These are phyloP conservation scores for Calonectria honghensis DNA, from an alignment of 2,329 filamentous ascomycete genomes.

Conservation along the genomic window DNA sequence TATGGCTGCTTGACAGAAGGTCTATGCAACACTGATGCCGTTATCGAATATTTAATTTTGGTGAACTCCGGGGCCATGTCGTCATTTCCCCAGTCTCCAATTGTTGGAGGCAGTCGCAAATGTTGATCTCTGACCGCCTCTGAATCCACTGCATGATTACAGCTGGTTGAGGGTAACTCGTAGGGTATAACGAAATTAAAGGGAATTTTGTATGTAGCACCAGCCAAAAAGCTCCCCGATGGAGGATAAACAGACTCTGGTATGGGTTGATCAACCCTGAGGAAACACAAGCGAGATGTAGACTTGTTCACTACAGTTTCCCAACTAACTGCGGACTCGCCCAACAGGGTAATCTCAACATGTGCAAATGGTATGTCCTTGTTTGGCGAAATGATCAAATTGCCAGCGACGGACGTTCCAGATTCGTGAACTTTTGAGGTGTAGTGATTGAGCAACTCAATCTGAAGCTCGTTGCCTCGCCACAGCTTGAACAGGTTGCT, in stretches of 20 bases:
- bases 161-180: not conserved
- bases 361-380: not conserved
- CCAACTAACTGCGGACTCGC: not conserved
- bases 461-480: slow-evolving; percentile 4
- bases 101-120: not conserved
- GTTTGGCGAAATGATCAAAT: slow-evolving; percentile 1
- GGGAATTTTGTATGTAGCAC: not conserved
- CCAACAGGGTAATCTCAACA: not conserved
- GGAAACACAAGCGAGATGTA: not conserved
- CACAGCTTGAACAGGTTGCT: not conserved
- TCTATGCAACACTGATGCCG: not conserved
- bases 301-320: not conserved
- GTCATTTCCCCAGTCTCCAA: not conserved
- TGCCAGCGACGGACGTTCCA: not conserved
- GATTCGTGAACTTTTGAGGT: slow-evolving; percentile 13
- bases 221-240: not conserved
- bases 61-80: slow-evolving; percentile 3
- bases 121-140: not conserved
- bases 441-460: slow-evolving; percentile 11
- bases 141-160: slow-evolving; percentile 1
- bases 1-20: not conserved
- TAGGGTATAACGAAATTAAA: slow-evolving; percentile 9
- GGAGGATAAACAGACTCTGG: not conserved
- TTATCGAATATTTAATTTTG: not conserved
- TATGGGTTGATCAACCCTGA: not conserved